phyloP scores from a whole-genome alignment of 2,329 filamentous ascomycete species.

The Colletotrichum tamarilloi region DNA sequence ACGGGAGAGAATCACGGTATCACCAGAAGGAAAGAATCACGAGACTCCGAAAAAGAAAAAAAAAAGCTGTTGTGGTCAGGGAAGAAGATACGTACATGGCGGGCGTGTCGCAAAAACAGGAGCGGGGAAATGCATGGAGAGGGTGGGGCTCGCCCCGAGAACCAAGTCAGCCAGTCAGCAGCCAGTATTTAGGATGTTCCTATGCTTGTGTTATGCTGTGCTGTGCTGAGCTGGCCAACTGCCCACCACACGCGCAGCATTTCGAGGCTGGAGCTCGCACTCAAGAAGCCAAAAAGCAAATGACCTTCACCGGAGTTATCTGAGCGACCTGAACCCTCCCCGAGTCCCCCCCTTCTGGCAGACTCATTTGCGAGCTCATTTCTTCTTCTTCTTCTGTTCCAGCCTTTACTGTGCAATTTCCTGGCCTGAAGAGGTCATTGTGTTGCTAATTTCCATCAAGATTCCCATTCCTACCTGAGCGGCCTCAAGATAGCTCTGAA shows the following conservation, averaged over 20 bases:
- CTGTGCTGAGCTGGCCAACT: constrained; percentile 22
- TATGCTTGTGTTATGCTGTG: constrained; percentile 15
- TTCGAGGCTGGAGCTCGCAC: not conserved
- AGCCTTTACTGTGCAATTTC: constrained; percentile 11
- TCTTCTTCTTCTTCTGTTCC: constrained; percentile 2
- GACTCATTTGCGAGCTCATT: constrained; percentile 14
- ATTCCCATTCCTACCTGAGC: not conserved
- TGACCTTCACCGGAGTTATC: constrained; percentile 27
- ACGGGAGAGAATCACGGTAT: constrained; percentile 30
- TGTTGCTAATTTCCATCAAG: constrained; percentile 5
- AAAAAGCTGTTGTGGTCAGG: constrained; percentile 22
- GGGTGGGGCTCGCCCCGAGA: constrained; percentile 15
- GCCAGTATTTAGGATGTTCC: constrained; percentile 6
- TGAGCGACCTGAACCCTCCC: constrained; percentile 1
- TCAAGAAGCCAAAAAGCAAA: constrained; percentile 18
- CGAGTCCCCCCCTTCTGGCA: not conserved
- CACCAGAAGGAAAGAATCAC: constrained; percentile 20
- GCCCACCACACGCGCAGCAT: not conserved
- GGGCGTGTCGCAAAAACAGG: constrained; percentile 23
- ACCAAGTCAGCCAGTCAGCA: constrained; percentile 1
- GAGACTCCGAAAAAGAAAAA: constrained; percentile 14
- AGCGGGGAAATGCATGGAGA: constrained; percentile 30
- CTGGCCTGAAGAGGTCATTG: constrained; percentile 10
- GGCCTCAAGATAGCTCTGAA: not conserved
- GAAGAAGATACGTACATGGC: constrained; percentile 22